These are phyloP conservation scores for Rhizophora mangle DNA, from an alignment of 345 rosid species.

Conservation along the genomic window DNA sequence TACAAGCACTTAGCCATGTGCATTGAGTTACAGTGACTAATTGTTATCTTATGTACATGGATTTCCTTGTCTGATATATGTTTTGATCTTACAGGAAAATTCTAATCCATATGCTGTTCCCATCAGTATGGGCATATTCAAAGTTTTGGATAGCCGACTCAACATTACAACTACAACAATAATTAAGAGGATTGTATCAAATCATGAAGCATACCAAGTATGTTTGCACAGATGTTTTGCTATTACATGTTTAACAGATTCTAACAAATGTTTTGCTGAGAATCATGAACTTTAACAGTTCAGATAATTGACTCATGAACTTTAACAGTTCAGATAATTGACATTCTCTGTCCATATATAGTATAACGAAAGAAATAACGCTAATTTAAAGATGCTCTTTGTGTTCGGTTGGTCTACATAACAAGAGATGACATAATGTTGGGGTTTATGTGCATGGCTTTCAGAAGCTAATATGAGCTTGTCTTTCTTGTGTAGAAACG, in stretches of 20 bases:
- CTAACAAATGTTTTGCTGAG: no score
- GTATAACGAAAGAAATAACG: no score
- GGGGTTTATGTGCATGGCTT: neutral
- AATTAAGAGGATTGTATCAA: conserved; percentile 65
- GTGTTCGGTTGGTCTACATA: no score
- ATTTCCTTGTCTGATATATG: neutral
- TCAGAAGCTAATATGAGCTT: neutral
- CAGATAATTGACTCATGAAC: no score
- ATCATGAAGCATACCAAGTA: conserved; percentile 74
- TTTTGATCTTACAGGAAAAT: conserved; percentile 37
- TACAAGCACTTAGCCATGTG: neutral
- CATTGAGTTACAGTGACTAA: neutral
- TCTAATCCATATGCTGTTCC: conserved; percentile 67
- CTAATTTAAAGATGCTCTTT: no score
- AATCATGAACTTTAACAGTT: no score
- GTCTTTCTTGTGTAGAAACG: conserved; percentile 48
- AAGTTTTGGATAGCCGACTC: conserved; percentile 61
- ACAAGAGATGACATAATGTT: no score
- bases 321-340: no score
- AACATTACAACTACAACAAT: conserved; percentile 71
- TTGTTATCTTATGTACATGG: neutral
- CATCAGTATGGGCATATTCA: conserved; percentile 60
- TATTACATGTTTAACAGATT: no score
- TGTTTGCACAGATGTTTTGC: no score
- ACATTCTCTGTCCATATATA: no score